Evolutionary conservation across 352 stramenopile species (phyloP), one percentile per base, ranked within the genome.

Genomic region (Globisporangium solare): DNA sequence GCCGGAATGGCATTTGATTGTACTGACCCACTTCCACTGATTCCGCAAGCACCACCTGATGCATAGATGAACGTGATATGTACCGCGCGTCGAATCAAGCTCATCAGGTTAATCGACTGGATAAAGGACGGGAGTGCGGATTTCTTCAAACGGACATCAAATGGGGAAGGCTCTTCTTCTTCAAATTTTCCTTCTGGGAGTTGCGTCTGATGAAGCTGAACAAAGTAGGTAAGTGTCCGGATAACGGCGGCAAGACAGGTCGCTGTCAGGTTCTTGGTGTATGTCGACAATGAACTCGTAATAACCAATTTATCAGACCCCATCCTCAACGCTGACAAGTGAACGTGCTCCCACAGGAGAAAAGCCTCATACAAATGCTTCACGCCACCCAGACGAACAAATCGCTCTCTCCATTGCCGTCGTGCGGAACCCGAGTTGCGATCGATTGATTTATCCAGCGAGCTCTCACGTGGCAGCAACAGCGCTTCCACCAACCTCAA

Each of bases 401-500:
- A 94, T 0, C 79, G 79, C 21, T 94, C 79, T 41, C 79, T 76
- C 83, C 83, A 94, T 45, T 92, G 79, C 18, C 83, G 71, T 21
- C 76, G 71, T 2, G 78, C 75, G 0, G 55, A 67, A 55, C 89
- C 73, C 0, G 68, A 52, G 11, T 50, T 48, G 12, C 13, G 14
- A 10, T 57, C 49, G 7, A 13, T 17, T 20, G 0, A 11, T 2
- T 14, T 13, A 8, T n/a, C 18, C n/a, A 17, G n/a, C 32, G 21
- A 11, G 11, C 17, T 42, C 21, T 71, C 66, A 31, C 68, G 41
- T 20, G 78, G 75, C 11, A 92, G 59, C 12, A 92, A 64, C 0
- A 93, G 67, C 6, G 79, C 77, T 53, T 94, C 83, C 8, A 94
- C 62, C 21, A 92, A 56, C 5, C 83, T 70, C 31, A 94, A 60